These are phyloP conservation scores for barley (Hordeum vulgare) DNA, from an alignment of 176 grass and related monocot genomes.

Conservation along the genomic window MorexV3_pseudomolecules_assembly NC_058522.1:444303929-444304428, in stretches of 20 bases:
- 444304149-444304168: neutral
- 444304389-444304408: no score
- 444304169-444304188: neutral
- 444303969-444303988: conserved; percentile 27
- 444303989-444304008: conserved; percentile 42
- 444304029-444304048: neutral
- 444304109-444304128: conserved; percentile 30
- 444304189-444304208: neutral
- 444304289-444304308: neutral
- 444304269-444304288: neutral
- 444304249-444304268: neutral
- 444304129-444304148: neutral
- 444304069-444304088: conserved; percentile 6
- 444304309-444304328: neutral
- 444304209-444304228: neutral
- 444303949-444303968: neutral
- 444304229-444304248: neutral
- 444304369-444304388: no score
- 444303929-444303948: neutral
- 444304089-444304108: neutral
- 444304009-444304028: conserved; percentile 23
- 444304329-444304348: neutral
- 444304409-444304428: no score
- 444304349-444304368: no score
- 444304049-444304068: conserved; percentile 9